Percentiles rank a stretch among this genome's conserved stretches.
Evolutionary conservation across 108 stramenopile genomes (phyloP).

Genomic region (Cyclotella atomus): DNA sequence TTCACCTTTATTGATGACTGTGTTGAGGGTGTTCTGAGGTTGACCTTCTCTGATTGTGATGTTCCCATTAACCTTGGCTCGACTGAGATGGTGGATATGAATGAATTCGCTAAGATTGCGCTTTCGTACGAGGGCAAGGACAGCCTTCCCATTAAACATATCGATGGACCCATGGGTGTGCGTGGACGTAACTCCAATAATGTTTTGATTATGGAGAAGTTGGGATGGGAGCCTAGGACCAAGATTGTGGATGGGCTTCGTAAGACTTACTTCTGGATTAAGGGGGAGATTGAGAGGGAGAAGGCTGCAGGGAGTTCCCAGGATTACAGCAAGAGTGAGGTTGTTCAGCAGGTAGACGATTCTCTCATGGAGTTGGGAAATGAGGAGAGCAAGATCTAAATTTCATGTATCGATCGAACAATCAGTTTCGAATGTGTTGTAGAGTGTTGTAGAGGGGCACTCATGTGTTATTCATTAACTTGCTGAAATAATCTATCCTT

Average conservation of each 20-base stretch:
- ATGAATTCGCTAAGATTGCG: constrained; percentile 94
- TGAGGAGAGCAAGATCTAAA: constrained; percentile 56
- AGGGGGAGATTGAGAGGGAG: constrained; percentile 90
- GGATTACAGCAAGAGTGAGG: constrained; percentile 78
- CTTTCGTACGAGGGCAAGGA: constrained; percentile 89
- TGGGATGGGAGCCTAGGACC: constrained; percentile 96
- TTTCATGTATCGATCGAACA: too few relatives aligned
- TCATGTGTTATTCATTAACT: too few relatives aligned
- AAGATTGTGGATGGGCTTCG: constrained; percentile 87
- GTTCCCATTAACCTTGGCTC: constrained; percentile 96
- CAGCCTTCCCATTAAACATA: constrained; percentile 94
- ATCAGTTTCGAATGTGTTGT: too few relatives aligned
- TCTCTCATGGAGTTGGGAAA: constrained; percentile 84
- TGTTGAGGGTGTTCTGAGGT: constrained; percentile 94
- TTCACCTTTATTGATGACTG: constrained; percentile 99
- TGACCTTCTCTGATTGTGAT: constrained; percentile 93
- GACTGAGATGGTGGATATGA: constrained; percentile 98
- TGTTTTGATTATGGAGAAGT: constrained; percentile 90
- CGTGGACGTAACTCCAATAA: constrained; percentile 98
- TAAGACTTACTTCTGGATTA: constrained; percentile 97
- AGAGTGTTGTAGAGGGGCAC: too few relatives aligned
- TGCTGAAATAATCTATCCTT: background rate
- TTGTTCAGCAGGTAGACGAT: constrained; percentile 94
- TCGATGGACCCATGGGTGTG: constrained; percentile 99
- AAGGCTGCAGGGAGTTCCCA: constrained; percentile 61